These are phyloP conservation scores for Cinnamomum micranthum DNA, from an alignment of 164 flowering plant species.

Conservation along the genomic window DNA sequence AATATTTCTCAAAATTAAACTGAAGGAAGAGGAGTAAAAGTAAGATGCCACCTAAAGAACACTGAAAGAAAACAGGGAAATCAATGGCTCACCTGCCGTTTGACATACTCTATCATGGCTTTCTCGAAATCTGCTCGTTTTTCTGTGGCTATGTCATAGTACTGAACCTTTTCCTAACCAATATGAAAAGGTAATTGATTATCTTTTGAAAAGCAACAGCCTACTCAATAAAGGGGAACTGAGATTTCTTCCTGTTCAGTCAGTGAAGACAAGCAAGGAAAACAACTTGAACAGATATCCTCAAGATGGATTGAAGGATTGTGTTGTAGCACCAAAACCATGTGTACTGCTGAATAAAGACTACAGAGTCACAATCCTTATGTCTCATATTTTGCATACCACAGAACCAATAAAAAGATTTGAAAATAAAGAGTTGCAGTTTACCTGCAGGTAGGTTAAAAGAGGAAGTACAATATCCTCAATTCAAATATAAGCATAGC, in stretches of 20 bases:
- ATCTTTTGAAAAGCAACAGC: background rate
- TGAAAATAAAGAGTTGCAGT: no score
- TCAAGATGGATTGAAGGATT: background rate
- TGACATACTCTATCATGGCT: conserved; percentile 70
- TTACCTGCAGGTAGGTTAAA: no score
- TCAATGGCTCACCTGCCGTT: conserved; percentile 44
- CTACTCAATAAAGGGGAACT: background rate
- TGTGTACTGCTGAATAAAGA: background rate
- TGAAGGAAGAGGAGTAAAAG: background rate
- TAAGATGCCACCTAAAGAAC: background rate
- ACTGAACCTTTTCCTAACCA: conserved; percentile 79
- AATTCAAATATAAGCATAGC: no score
- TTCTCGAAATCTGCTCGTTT: conserved; percentile 83
- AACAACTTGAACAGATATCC: background rate
- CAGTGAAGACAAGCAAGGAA: background rate
- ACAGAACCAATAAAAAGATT: no score
- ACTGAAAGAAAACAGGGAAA: background rate
- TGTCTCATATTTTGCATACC: no score
- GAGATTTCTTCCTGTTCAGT: background rate
- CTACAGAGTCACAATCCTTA: background rate
- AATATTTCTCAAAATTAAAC: no score
- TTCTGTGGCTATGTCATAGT: conserved; percentile 89
- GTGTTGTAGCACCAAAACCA: background rate
- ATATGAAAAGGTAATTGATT: background rate
- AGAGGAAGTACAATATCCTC: no score